Base-by-base conservation (phyloP, 495 filamentous ascomycete species). In the Hypomontagnella submonticulosa region DNA sequence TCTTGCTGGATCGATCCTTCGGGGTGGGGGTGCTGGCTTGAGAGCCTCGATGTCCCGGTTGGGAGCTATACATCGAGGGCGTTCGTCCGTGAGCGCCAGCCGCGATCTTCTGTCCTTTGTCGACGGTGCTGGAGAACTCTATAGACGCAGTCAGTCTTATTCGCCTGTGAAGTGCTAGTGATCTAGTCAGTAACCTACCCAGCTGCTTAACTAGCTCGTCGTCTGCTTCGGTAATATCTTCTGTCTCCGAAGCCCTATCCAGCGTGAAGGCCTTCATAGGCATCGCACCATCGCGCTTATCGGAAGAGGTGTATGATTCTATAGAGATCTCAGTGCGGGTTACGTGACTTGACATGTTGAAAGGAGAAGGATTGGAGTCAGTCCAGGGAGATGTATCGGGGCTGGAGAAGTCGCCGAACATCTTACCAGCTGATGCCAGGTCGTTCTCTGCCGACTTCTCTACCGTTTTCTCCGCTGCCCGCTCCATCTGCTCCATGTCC, bases 261-360 rank as follows among this genome's bases (percentile, higher is more conserved):
- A 65, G 46, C 44, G 27, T 32, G 18, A 67, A 57, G 2, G 23
- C 18, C 18, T 30, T 30, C 36, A 18, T 30, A 23, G 40, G 18
- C 27, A 16, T 19, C 11, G 49, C 8, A 18, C 16, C 20, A 33
- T 57, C 42, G 18, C 15, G 19, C 32, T 5, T 51, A 36, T 57
- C 52, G 15, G 50, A 27, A 6, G 66, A 70, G 41, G 38, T 16
- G 16, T 49, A 61, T 44, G 62, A 63, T 36, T 67, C 69, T 66
- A 70, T 50, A n/a, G 71, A 74, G 57, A 70, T 46, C 41, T 72
- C 64, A 51, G 55, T 70, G 20, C 33, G 53, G 46, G 67, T 54
- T 20, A 54, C 37, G 55, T 64, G 60, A 11, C 52, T 57, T 1
- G 68, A 42, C 4, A 41, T 18, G 20, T 33, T 46, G n/a, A 32